phyloP scores from a whole-genome alignment of 352 stramenopile genomes.

The Phytophthora aleatoria region DNA sequence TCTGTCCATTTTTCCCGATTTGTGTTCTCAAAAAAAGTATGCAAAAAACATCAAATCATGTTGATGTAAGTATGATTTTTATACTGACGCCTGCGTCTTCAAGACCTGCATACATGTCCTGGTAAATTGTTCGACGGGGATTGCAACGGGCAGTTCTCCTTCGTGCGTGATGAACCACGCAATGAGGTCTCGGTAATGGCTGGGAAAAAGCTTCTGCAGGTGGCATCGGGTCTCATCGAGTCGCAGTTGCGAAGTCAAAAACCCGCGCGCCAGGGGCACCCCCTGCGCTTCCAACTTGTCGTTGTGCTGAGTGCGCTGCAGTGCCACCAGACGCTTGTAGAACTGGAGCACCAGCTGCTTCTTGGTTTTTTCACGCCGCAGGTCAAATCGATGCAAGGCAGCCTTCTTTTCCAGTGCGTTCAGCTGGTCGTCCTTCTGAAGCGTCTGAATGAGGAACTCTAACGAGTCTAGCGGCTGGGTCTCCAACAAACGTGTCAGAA shows the following conservation, averaged over 20 bases:
- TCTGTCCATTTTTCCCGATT: constrained; percentile 8
- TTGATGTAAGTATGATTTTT: constrained; percentile 9
- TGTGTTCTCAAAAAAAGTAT: constrained; percentile 1
- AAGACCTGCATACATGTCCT: constrained; percentile 49
- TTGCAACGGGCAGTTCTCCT: constrained; percentile 36
- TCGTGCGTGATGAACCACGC: constrained; percentile 43
- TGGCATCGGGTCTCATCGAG: constrained; percentile 53
- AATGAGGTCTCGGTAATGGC: constrained; percentile 65
- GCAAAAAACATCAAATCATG: not conserved
- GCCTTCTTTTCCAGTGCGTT: constrained; percentile 54
- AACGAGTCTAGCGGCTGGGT: constrained; percentile 70
- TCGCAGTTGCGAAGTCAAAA: constrained; percentile 53
- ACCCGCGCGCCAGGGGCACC: constrained; percentile 40
- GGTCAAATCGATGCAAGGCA: constrained; percentile 52
- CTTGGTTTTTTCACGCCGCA: constrained; percentile 71
- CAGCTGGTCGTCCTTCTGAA: constrained; percentile 57
- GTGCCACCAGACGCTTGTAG: constrained; percentile 58
- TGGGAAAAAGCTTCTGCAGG: constrained; percentile 54
- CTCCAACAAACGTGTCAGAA: constrained; percentile 63
- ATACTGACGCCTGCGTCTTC: constrained; percentile 31
- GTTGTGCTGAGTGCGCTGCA: constrained; percentile 56
- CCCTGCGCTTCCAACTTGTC: constrained; percentile 35
- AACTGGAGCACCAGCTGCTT: constrained; percentile 48
- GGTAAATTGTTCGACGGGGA: constrained; percentile 45
- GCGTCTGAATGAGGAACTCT: constrained; percentile 64